Base-by-base conservation (phyloP, 148 eudicot species). In the Rhododendron ferrugineum region DNA sequence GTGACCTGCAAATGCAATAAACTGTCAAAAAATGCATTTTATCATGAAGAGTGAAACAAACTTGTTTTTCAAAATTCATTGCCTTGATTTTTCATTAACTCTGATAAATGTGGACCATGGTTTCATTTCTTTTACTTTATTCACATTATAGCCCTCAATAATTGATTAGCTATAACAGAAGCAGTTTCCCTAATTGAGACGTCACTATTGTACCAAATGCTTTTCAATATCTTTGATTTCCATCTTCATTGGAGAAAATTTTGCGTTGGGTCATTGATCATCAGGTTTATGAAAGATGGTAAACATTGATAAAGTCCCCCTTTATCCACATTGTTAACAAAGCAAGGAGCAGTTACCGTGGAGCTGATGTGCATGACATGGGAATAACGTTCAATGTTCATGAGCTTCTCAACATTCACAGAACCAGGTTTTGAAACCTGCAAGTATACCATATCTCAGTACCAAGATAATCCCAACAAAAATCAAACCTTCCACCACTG, bases 351-450 rank as follows among this genome's bases (percentile, higher is more conserved):
- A 90, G 94, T 92, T 89, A 97, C 99, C 6, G 99, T 95, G 84
- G 99, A 97, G 90, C 99, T 97, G 86, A 97, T 95, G 88, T 97
- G 99, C 99, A 97, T 97, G 90, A 97, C 98, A 88, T 97, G 99
- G 82, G 99, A 97, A 88, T 97, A 97, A 32, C 95, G 93, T 90
- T 97, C 99, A 82, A 97, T 88, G 64, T 93, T 94, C 99, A 97
- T 97, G 50, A 93, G 97, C 88, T 91, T 95, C 86, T 95, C 99
- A 74, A 97, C 99, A 46, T 93, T 92, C 87, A 97, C 99, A 32
- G 98, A 94, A 86, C 99, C 99, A 87, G 96, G 88, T 88, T 93
- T 93, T 1, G 98, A 95, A 70, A 97, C 97, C 99, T 97, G 93
- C 82, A 84, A 58, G 40, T 85, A 81, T 46, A 80, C 11, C 84